Evolutionary conservation across 345 rosid genomes (phyloP).

Genomic region (Toxicodendron radicans): DNA sequence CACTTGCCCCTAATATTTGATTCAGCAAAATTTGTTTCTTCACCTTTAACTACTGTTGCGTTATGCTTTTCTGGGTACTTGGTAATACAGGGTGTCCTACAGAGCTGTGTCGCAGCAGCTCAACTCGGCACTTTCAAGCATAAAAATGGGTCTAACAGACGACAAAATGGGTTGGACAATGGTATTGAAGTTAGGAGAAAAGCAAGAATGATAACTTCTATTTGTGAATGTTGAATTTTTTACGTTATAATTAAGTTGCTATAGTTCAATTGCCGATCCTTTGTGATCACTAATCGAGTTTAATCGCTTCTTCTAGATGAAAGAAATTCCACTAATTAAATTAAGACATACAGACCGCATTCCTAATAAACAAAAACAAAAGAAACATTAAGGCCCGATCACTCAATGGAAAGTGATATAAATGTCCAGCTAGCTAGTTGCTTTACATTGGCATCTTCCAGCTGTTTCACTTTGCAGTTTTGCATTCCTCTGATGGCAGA

Average conservation of each 20-base stretch:
- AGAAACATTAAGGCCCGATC: too few species aligned
- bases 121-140: slow-evolving; percentile 14
- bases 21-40: too few species aligned
- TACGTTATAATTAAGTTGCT: not conserved
- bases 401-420: too few species aligned
- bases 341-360: too few species aligned
- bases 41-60: too few species aligned
- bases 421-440: too few species aligned
- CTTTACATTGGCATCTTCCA: not conserved
- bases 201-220: not conserved
- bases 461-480: too few species aligned
- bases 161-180: slow-evolving; percentile 37
- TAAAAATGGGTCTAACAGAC: slow-evolving; percentile 33
- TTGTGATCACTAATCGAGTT: not conserved
- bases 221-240: not conserved
- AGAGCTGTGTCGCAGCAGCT: slow-evolving; percentile 28
- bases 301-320: not conserved
- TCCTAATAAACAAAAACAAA: too few species aligned
- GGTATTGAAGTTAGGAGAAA: slow-evolving; percentile 19
- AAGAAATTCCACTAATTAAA: too few species aligned
- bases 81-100: slow-evolving; percentile 30
- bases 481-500: not conserved
- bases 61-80: not conserved
- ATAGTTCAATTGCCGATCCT: not conserved
- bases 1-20: too few species aligned